Evolutionary conservation across 2,329 filamentous ascomycete genomes (phyloP), one percentile per base, ranked within the genome.

Genomic region (Waltergamsia citrina): DNA sequence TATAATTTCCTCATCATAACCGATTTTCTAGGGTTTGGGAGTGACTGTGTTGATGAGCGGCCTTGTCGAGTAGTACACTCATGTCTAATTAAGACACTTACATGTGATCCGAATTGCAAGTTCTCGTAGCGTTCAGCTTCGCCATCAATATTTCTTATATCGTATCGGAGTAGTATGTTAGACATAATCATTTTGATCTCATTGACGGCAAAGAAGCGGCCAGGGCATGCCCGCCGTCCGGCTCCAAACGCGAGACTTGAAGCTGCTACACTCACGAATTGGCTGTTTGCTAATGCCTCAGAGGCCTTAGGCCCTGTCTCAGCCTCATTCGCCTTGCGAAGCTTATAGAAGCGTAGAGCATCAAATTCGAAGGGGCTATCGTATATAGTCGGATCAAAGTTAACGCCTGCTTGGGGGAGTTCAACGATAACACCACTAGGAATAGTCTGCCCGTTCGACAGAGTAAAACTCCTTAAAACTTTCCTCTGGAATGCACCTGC

Each of bases 401-500:
- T 51, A 37, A 62, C 43, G 19, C 53, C 57, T 14, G 53, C 48
- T 10, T 53, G 40, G 0, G 65, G 56, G 1, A 63, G 49, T 37
- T 68, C 57, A 21, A 69, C 53, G n/a, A 55, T 52, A 5, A 59
- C 57, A 19, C 63, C 64, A 2, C 55, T 50, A 1, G 65, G 63
- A 8, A 69, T 55, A 23, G 61, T 57, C 32, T 72, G 65, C 12
- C 71, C 72, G 45, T 70, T 69, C 28, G 69, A 71, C 2, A 74
- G 63, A 3, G 60, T 62, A 42, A 75, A 60, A 4, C 63, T 56
- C 42, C 64, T 59, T 23, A 68, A 51, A 8, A 71, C 67, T 41
- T 66, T 69, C 38, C 70, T 67, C 18, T 50, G 47, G 49, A 74
- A 73, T 3, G 67, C 61, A 1, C 55, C 58, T 54, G 18, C 16